A percentile compares a stretch with the other conserved stretches of the same genome.
phyloP scores from a whole-genome alignment of 768 basidiomycete genomes.

The Dioszegia hungarica region DNA sequence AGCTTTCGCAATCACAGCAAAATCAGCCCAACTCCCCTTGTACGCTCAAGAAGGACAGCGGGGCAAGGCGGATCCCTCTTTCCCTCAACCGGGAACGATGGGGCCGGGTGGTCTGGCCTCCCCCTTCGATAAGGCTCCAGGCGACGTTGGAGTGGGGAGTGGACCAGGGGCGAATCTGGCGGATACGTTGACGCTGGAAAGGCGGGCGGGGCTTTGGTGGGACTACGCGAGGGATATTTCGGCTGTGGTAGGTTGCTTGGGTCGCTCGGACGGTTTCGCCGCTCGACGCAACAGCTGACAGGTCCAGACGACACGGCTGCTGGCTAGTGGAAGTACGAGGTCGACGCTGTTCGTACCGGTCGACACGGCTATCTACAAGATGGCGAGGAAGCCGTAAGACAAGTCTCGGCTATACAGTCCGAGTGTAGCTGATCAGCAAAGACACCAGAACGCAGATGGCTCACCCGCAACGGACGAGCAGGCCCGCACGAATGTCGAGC shows the following conservation, averaged over 20 bases:
- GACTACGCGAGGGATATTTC: slow-evolving; percentile 36
- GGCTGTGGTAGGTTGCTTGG: slow-evolving; percentile 18
- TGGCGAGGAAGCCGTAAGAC: slow-evolving; percentile 74
- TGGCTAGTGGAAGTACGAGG: slow-evolving; percentile 19
- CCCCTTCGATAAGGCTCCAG: neutral
- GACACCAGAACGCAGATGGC: slow-evolving; percentile 35
- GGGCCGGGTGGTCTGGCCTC: too few relatives aligned
- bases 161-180: slow-evolving; percentile 11
- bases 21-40: slow-evolving; percentile 8
- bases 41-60: neutral
- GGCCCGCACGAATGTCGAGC: slow-evolving; percentile 65
- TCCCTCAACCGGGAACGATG: slow-evolving; percentile 11
- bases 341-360: slow-evolving; percentile 73
- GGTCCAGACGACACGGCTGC: slow-evolving; percentile 9
- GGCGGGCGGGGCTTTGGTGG: slow-evolving; percentile 28
- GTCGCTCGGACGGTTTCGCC: neutral
- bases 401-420: neutral
- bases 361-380: slow-evolving; percentile 79
- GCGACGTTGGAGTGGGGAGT: slow-evolving; percentile 2
- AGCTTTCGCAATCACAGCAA: slow-evolving; percentile 3
- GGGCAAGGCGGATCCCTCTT: slow-evolving; percentile 15
- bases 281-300: neutral
- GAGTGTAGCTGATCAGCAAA: neutral
- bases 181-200: slow-evolving; percentile 34
- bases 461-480: slow-evolving; percentile 56